Evolutionary conservation across 192 early-diverging fungal species (phyloP), one percentile per base, ranked within the genome.

Genomic region (Umbelopsis isabellina): DNA sequence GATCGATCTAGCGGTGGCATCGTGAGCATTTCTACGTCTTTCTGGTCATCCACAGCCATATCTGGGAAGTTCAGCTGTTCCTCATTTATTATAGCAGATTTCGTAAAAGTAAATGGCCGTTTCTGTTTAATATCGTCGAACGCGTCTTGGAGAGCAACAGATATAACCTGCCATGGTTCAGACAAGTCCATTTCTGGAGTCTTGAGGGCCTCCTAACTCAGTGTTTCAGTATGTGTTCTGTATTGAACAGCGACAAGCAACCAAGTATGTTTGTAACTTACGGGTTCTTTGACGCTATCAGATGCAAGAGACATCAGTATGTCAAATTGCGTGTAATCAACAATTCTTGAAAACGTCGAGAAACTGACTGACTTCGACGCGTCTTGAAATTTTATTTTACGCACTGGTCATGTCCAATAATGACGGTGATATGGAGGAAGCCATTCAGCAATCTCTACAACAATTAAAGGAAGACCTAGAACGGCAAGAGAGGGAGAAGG

Each of bases 401-500:
- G 21, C 11, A 27, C 10, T 18, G 7, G 27, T 1, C 25, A 13
- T 30, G 9, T 35, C 41, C 20, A 27, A 67, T 25, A 50, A 76
- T 48, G 70, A 46, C 55, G 58, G 58, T 37, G 55, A 71, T n/a
- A 16, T 76, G 11, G 53, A 45, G 35, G 45, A 18, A 41, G 75
- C 75, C 0, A 76, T 76, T 23, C 65, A 65, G 2, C 49, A 68
- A 12, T 76, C 75, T 10, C 51, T 76, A 18, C 66, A 74, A 11
- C 49, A 70, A 13, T 20, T 45, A 2, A 45, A 74, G 27, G 9
- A 27, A 3, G 33, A 25, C 11, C 18, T 67, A 5, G 50, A 18
- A 18, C 15, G 46, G 22, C 53, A 74, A 27, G 41, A 67, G 7
- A 44, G 55, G 25, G 79, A 80, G 58, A 23, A 65, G n/a, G 61